Evolutionary conservation across 1,284 basidiomycete genomes (phyloP).

Genomic region (Pseudozyma pruni): DNA sequence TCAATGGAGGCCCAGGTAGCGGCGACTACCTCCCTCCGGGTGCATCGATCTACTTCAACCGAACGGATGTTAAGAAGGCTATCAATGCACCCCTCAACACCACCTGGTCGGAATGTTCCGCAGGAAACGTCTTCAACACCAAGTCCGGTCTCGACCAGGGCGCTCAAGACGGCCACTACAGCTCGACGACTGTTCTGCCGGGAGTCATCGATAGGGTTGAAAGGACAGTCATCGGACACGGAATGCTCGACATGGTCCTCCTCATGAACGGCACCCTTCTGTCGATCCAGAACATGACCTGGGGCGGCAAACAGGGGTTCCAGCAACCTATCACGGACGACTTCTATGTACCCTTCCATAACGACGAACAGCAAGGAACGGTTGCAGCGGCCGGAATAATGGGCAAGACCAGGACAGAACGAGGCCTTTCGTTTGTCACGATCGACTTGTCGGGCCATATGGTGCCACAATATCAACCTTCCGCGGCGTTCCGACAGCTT

Average conservation of each 20-base stretch:
- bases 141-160: slow-evolving; percentile 23
- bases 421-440: slow-evolving; percentile 58
- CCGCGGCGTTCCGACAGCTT: slow-evolving; percentile 50
- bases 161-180: slow-evolving; percentile 15
- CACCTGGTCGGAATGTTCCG: slow-evolving; percentile 51
- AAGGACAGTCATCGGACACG: slow-evolving; percentile 59
- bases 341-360: slow-evolving; percentile 44
- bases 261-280: slow-evolving; percentile 57
- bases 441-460: slow-evolving; percentile 50
- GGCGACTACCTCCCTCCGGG: slow-evolving; percentile 26
- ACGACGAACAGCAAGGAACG: slow-evolving; percentile 18
- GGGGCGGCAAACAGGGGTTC: slow-evolving; percentile 63
- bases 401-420: slow-evolving; percentile 52
- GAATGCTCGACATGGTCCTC: slow-evolving; percentile 55
- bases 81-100: slow-evolving; percentile 50
- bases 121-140: slow-evolving; percentile 42
- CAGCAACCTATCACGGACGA: slow-evolving; percentile 38
- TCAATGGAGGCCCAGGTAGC: slow-evolving; percentile 23
- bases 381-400: slow-evolving; percentile 27
- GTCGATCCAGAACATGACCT: slow-evolving; percentile 65
- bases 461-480: slow-evolving; percentile 62
- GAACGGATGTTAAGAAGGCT: slow-evolving; percentile 56
- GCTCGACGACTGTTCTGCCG: slow-evolving; percentile 42
- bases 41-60: slow-evolving; percentile 38
- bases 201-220: slow-evolving; percentile 55